Percentiles rank a stretch among this genome's conserved stretches.
phyloP scores from a whole-genome alignment of 805 yeast species.

The Blastobotrys mokoenaii region DNA sequence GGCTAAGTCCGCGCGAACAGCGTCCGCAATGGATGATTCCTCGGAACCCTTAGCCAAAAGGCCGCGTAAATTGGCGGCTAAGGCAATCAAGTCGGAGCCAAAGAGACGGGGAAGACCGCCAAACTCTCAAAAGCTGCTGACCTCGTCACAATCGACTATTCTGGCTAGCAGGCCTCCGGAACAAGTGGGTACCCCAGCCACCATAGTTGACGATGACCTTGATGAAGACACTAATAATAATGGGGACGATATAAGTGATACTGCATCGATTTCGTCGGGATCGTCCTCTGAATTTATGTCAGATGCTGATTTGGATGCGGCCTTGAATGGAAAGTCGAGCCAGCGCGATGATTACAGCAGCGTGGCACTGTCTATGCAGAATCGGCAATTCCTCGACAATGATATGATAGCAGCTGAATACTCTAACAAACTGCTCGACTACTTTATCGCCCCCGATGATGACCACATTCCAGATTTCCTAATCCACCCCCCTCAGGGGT shows the following conservation, averaged over 20 bases:
- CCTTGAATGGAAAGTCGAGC: slow-evolving; percentile 21
- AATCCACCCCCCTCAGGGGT: slow-evolving; percentile 52
- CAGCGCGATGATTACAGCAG: slow-evolving; percentile 8
- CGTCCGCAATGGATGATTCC: slow-evolving; percentile 13
- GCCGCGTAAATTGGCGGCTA: slow-evolving; percentile 14
- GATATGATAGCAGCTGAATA: slow-evolving; percentile 14
- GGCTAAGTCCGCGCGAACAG: slow-evolving; percentile 16
- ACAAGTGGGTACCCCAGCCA: slow-evolving; percentile 17
- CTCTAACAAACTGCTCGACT: slow-evolving; percentile 38
- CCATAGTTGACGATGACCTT: slow-evolving; percentile 13
- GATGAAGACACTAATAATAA: slow-evolving; percentile 17
- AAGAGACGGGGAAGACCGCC: slow-evolving; percentile 16
- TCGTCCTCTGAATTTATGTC: slow-evolving; percentile 46
- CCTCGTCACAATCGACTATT: neutral
- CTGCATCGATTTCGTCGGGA: slow-evolving; percentile 20
- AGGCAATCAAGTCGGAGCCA: slow-evolving; percentile 7
- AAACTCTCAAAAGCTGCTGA: slow-evolving; percentile 18
- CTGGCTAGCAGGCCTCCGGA: slow-evolving; percentile 17
- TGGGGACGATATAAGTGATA: too few species aligned
- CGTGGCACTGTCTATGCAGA: slow-evolving; percentile 2
- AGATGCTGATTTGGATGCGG: slow-evolving; percentile 43
- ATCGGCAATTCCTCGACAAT: slow-evolving; percentile 5
- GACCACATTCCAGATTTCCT: slow-evolving; percentile 57
- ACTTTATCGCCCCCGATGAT: slow-evolving; percentile 50
- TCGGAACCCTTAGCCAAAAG: slow-evolving; percentile 17